These are phyloP conservation scores for Blastobotrys muscicola DNA, from an alignment of 805 yeast species.

Conservation along the genomic window DNA sequence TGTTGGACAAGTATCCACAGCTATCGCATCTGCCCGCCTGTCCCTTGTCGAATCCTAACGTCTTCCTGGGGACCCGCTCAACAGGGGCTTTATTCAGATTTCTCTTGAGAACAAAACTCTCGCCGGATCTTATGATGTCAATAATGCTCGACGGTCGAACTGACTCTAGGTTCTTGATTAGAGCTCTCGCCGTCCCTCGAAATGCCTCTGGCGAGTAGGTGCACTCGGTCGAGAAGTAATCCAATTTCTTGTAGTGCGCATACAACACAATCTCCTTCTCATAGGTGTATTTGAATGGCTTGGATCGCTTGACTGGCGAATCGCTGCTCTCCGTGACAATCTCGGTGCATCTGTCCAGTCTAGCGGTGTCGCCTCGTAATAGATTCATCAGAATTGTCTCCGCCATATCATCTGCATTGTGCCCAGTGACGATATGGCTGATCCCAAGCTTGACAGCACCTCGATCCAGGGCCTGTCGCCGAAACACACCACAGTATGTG, in stretches of 20 bases:
- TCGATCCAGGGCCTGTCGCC: conserved; percentile 93
- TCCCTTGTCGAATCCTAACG: conserved; percentile 7
- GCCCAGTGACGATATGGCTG: conserved; percentile 92
- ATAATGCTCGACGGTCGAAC: conserved; percentile 87
- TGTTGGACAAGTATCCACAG: conserved; percentile 88
- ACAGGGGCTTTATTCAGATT: conserved; percentile 7
- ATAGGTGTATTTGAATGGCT: conserved; percentile 92
- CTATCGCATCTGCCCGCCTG: conserved; percentile 50
- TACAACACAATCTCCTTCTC: conserved; percentile 95
- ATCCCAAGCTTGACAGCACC: conserved; percentile 86
- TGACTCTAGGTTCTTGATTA: conserved; percentile 82
- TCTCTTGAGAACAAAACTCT: conserved; percentile 50
- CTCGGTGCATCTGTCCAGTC: conserved; percentile 79
- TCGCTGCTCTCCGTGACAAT: conserved; percentile 73
- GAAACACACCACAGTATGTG: conserved; percentile 94
- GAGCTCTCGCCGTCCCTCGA: conserved; percentile 91
- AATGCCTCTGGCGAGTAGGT: conserved; percentile 98
- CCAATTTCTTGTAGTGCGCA: conserved; percentile 92
- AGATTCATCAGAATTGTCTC: conserved; percentile 95
- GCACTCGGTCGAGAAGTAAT: conserved; percentile 95
- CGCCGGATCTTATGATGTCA: conserved; percentile 93
- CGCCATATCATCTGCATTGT: conserved; percentile 98
- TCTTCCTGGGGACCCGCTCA: conserved; percentile 5
- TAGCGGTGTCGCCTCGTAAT: conserved; percentile 89
- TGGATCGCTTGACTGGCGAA: conserved; percentile 85